Evolutionary conservation across 2,329 filamentous ascomycete species (phyloP).

Genomic region (Myriosclerotinia duriaeana): DNA sequence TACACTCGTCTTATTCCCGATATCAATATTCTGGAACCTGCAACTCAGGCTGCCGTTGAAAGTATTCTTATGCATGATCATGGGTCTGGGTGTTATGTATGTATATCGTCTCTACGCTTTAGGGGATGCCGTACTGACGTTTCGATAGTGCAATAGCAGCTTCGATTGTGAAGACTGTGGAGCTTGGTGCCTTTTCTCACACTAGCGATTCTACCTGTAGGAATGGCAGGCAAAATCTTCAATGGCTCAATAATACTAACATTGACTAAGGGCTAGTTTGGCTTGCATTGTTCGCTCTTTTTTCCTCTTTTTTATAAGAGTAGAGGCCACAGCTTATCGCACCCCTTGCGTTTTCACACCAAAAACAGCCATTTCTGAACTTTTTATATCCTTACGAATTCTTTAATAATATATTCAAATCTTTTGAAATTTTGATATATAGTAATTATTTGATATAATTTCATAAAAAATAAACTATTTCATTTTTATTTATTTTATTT

Average conservation of each 20-base stretch:
- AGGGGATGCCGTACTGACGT: not conserved
- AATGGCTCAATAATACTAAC: not conserved
- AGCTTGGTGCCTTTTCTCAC: not conserved
- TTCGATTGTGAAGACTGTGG: not conserved
- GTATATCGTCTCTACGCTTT: not conserved
- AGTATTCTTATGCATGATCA: conserved; percentile 3
- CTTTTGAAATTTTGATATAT: too few relatives aligned
- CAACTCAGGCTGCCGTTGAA: not conserved
- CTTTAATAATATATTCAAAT: too few relatives aligned
- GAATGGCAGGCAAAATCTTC: not conserved
- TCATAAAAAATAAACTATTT: too few relatives aligned
- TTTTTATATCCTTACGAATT: too few relatives aligned
- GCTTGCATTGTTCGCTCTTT: too few relatives aligned
- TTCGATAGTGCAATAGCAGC: not conserved
- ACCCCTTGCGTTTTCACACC: too few relatives aligned
- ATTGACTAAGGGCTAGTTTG: too few relatives aligned
- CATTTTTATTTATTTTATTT: too few relatives aligned
- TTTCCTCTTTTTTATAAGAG: too few relatives aligned
- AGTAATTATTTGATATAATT: too few relatives aligned
- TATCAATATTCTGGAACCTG: conserved; percentile 11
- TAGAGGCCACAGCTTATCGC: too few relatives aligned
- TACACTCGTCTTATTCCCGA: not conserved
- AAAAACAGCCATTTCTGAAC: too few relatives aligned
- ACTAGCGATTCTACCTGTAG: not conserved
- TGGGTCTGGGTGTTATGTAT: conserved; percentile 7